phyloP scores from a whole-genome alignment of 2,329 filamentous ascomycete genomes.

The Fusarium falciforme region DNA sequence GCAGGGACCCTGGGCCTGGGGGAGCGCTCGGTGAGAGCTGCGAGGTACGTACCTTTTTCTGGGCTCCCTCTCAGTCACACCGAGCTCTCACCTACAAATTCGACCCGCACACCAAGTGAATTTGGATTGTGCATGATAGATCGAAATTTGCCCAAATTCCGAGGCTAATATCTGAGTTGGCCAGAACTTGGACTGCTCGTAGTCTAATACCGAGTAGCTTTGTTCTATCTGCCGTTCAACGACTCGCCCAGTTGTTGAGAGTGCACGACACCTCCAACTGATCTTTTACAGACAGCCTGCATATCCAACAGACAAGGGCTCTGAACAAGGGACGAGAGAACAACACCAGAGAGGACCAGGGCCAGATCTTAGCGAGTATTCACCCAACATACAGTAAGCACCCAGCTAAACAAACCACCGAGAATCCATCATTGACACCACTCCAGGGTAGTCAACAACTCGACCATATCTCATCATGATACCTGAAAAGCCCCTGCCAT shows the following conservation, averaged over 20 bases:
- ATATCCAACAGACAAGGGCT: background rate
- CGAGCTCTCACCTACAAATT: slow-evolving; percentile 44
- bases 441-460: slow-evolving; percentile 35
- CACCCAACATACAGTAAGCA: background rate
- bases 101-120: slow-evolving; percentile 40
- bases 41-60: slow-evolving; percentile 30
- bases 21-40: slow-evolving; percentile 21
- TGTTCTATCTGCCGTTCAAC: background rate
- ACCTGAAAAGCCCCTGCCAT: slow-evolving; percentile 71
- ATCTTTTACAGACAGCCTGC: background rate
- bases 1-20: slow-evolving; percentile 23
- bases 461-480: slow-evolving; percentile 52
- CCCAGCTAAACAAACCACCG: background rate
- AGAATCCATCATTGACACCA: background rate
- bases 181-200: background rate
- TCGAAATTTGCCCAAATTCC: background rate
- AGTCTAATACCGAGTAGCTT: background rate
- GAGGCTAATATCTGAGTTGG: background rate
- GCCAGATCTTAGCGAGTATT: background rate
- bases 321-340: background rate
- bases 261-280: background rate
- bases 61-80: slow-evolving; percentile 15
- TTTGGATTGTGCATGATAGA: slow-evolving; percentile 30
- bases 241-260: background rate
- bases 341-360: background rate